Base-by-base conservation (phyloP, 139 green algal species). In the Micromonas commoda region DNA sequence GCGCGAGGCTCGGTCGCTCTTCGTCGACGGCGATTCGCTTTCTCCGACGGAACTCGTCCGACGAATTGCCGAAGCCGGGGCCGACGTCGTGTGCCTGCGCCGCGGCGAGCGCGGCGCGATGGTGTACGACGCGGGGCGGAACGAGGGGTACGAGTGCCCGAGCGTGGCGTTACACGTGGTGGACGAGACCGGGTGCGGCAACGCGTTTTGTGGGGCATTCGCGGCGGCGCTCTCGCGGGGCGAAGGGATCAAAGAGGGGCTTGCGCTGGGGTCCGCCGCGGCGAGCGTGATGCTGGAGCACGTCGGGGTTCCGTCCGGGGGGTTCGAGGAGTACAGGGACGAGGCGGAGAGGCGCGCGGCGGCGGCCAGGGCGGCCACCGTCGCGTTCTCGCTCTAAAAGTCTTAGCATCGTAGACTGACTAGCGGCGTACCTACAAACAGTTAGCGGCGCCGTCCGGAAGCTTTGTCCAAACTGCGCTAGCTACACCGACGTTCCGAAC, bases 261-360 rank as follows among this genome's bases (percentile, higher is more conserved):
- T 73, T 6, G 66, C 26, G 31, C 9, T 45, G 26, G 66, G 66
- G 6, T 31, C 20, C n/a, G 32, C 66, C 6, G 66, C 66, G 13
- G 21, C 66, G 31, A 73, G 66, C 32, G 28, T 73, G 5, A 73
- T 73, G 66, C 66, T 73, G 28, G 66, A 73, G 33, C 66, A 73
- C 66, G 66, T 73, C 24, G 66, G 66, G 6, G 66, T 73, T 52
- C 66, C 66, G 9, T 13, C 32, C 32, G 61, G 61, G 19, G 5
- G n/a, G 19, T 31, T 68, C 9, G 61, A 68, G 19, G 4, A 26
- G 5, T 63, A 63, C 20, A 63, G 52, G 20, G 52, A 63, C 52
- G 52, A 63, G 52, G 52, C 52, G 52, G 19, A 20, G 19, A 20
- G 19, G 52, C 52, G 52, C 52, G 52, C 52, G 19, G 52, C 52